Evolutionary conservation across 2,329 filamentous ascomycete species (phyloP), one percentile per base, ranked within the genome.

Genomic region (Alternaria postmessia): DNA sequence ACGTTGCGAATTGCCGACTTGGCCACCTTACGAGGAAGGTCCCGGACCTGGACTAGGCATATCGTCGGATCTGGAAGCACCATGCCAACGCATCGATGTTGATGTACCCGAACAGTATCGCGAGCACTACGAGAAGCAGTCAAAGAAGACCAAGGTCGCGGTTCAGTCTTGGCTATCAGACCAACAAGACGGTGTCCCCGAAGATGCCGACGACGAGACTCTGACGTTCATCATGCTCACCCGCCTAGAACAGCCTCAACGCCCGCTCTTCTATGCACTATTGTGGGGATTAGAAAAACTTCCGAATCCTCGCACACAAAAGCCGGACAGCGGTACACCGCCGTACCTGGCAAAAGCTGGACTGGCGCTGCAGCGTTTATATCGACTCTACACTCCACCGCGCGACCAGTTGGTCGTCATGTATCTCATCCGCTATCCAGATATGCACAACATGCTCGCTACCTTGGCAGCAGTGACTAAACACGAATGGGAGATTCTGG

Each of bases 401-500:
- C 89, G 94, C 47, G 93, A 97, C 71, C 91, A 93, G 18, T 93
- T 97, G 76, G 89, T 89, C 6, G 92, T 91, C 12, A 89, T 95
- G 68, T 97, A 92, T 75, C 87, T 98, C 48, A 86, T 97, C 64
- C 93, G 91, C 76, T 91, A 97, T 75, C 89, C 89, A 0, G 84
- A 87, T 12, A 87, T 95, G 49, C 94, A 98, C 76, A 91, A 95
- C 72, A 88, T 97, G 32, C 87, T 98, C 3, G 89, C 92, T 41
- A 97, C 94, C 0, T 85, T 97, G 51, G 89, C 91, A 36, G 92
- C 94, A 53, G 95, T 98, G 69, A 95, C 91, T 74, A 87, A 89
- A 47, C 91, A 92, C n/a, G 94, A 98, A 78, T 98, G 94, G 94
- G 94, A 97, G 64, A 96, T 98, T 56, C 84, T 98, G 12, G 92